A percentile compares a stretch with the other conserved stretches of the same genome.
Evolutionary conservation across 164 flowering plant species (phyloP).

Genomic region (Chimonanthus praecox): DNA sequence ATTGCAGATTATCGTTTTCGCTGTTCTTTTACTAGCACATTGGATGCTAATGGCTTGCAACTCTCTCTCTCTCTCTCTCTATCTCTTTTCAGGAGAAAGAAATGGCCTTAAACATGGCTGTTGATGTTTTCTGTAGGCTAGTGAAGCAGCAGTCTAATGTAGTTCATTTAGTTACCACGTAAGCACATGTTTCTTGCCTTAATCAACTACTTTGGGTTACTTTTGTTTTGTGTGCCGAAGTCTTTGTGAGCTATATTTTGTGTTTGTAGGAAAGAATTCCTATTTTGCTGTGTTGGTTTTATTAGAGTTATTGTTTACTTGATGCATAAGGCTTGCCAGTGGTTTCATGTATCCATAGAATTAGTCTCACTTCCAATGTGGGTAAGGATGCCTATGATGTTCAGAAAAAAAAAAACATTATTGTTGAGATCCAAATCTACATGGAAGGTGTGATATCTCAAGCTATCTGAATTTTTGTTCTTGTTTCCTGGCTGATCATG

Average conservation of each 20-base stretch:
- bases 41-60: slow-evolving; percentile 18
- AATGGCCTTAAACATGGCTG: slow-evolving; percentile 81
- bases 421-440: not conserved
- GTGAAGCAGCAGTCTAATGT: slow-evolving; percentile 82
- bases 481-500: not conserved
- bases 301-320: not conserved
- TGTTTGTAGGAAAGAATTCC: not conserved
- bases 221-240: not conserved
- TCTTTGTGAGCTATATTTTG: not conserved
- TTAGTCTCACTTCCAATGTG: no score
- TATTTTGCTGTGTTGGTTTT: not conserved
- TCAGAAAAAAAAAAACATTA: no score
- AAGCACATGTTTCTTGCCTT: slow-evolving; percentile 15
- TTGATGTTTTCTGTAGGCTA: slow-evolving; percentile 95
- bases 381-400: no score
- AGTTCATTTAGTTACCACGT: slow-evolving; percentile 85
- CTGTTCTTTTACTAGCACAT: not conserved
- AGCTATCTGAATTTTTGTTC: not conserved
- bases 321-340: no score
- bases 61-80: not conserved
- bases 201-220: not conserved
- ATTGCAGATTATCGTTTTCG: not conserved
- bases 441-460: no score
- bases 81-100: slow-evolving; percentile 83
- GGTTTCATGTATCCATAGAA: no score